Percentiles rank a stretch among this genome's conserved stretches.
phyloP scores from a whole-genome alignment of 768 basidiomycete genomes.

The Russula abietina region DNA sequence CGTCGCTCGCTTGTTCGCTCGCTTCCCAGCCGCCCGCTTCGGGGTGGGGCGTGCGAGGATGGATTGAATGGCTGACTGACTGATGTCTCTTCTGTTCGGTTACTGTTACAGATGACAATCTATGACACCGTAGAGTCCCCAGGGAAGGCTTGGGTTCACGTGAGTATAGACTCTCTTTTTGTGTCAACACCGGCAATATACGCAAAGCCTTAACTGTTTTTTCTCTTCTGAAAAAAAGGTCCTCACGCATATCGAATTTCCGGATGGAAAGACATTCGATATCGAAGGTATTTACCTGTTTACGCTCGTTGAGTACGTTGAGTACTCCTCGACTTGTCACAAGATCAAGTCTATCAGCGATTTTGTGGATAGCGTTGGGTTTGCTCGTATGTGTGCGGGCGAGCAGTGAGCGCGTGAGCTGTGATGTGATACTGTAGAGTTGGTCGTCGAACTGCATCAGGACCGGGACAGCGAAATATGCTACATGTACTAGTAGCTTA shows the following conservation, averaged over 20 bases:
- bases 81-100: not conserved
- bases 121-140: not conserved
- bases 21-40: not conserved
- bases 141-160: conserved; percentile 4
- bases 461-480: no score
- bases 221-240: not conserved
- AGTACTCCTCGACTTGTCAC: no score
- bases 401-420: not conserved
- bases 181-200: no score
- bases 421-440: no score
- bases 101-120: conserved; percentile 1
- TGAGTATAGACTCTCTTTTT: not conserved
- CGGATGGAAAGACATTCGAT: conserved; percentile 1
- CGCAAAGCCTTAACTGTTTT: no score
- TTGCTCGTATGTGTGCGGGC: not conserved
- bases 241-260: not conserved
- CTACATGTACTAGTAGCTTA: no score
- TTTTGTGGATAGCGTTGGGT: not conserved
- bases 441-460: no score
- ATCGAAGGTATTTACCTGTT: conserved; percentile 12
- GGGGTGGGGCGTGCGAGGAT: no score
- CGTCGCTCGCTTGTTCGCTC: not conserved
- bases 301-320: not conserved
- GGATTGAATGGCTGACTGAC: not conserved
- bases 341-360: not conserved